Base-by-base conservation (phyloP, 2,329 filamentous ascomycete species). In the Monascus ruber region DNA sequence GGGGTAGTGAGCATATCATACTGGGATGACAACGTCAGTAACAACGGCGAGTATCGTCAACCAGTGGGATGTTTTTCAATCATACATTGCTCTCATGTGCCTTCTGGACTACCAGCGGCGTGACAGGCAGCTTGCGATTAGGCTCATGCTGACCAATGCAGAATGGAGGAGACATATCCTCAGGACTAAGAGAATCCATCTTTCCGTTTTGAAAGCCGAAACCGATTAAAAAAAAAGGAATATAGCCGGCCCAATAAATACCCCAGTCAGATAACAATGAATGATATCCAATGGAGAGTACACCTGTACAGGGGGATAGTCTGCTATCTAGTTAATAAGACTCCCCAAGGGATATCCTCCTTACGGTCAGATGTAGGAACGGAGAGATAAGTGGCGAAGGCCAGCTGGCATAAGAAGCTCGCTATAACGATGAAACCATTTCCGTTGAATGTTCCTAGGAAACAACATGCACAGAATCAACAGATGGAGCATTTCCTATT, bases 1-100 rank as follows among this genome's bases (percentile, higher is more conserved):
- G 76, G 73, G 24, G 70, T 71, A 2, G 77, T 79, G 44, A 81
- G 61, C 69, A 81, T 72, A 53, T 81, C 76, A 70, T 81, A 81
- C 74, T 77, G 51, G n/a, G 44, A 38, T 17, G 25, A 10, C 7
- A 31, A 17, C 31, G 39, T 42, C 28, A 42, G 39, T 45, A 35
- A 46, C 33, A 24, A 27, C 26, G 33, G 29, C n/a, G 32, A 7
- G 6, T 9, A 33, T 24, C 25, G 41, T 51, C 35, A 53, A 46
- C 39, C 37, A 36, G 35, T 6, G 31, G 31, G 29, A n/a, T 34
- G 43, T 28, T 36, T 36, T 26, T 34, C 42, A 43, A 39, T 38
- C 61, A 46, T 56, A 75, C 72, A 55, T 72, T 71, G 49, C 69
- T 66, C 42, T 76, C 73, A 45, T 77, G 74, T 4, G 75, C 76